Base-by-base conservation (phyloP, 768 basidiomycete genomes). In the Cyclocybe cylindracea region DNA sequence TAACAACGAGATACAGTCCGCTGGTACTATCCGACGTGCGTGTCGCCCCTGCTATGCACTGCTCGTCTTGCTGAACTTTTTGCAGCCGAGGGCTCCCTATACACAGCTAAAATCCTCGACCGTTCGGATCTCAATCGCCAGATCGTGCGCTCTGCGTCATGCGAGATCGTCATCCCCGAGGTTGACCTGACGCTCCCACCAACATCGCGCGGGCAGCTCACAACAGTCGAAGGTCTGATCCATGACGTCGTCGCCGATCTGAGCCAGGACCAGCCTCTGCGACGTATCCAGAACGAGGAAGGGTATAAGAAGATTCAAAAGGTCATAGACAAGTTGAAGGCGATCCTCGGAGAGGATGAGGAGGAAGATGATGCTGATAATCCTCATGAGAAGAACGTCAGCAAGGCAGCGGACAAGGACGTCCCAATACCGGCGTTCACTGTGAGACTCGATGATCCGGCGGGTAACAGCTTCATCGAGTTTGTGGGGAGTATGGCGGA, bases 401-500 rank as follows among this genome's bases (percentile, higher is more conserved):
- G 48, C 39, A 68, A 68, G 34, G 68, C 69, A 16, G 66, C 70
- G 0, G 65, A 75, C 10, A 72, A 74, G 9, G 77, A 82, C 24
- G 61, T 71, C 7, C 80, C 87, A 1, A 82, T 93, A 72, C 77
- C 75, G 16, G 69, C 85, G 3, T 92, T 98, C 64, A 94, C 92
- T 0, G 62, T 98, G 49, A 85, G 78, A 46, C 73, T 99, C 14
- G 93, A 98, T 61, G 97, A 99, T 65, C 95, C 95, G 1, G 76
- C 94, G 1, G 97, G 97, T 6, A 95, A 96, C 70, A 95, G 93
- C n/a, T 98, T 95, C 76, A 76, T 97, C 68, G 94, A 97, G 71
- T 95, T 96, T 63, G 61, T 83, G 3, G 94, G 82, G 8, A 87
- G 84, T 50, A 91, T 92, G 77, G 77, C 87, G 3, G 97, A 99